Conservation (phyloP, 2,329 filamentous ascomycete species). For the Aspergillus viridinutans region DNA sequence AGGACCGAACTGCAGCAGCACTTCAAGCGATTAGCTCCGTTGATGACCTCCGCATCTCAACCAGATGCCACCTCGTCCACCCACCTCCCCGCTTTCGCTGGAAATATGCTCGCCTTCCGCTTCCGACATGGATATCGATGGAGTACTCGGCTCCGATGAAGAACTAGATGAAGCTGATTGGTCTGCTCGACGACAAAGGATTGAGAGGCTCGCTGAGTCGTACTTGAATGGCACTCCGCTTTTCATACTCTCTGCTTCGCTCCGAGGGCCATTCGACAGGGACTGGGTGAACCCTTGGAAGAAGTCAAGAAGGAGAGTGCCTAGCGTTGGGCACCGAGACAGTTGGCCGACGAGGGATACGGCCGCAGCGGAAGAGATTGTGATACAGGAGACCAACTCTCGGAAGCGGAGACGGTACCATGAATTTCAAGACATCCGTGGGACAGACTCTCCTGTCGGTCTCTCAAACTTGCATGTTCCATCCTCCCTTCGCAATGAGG, state of each 20-base stretch:
- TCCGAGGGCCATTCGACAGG: slow-evolving; percentile 43
- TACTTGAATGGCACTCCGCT: slow-evolving; percentile 42
- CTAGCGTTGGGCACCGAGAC: not conserved
- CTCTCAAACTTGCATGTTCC: slow-evolving; percentile 11
- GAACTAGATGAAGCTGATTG: slow-evolving; percentile 30
- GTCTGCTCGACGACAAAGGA: slow-evolving; percentile 38
- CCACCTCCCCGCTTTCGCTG: slow-evolving; percentile 31
- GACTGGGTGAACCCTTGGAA: slow-evolving; percentile 47
- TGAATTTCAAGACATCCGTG: slow-evolving; percentile 6
- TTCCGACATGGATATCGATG: slow-evolving; percentile 23
- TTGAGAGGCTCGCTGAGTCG: slow-evolving; percentile 38
- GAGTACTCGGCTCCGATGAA: slow-evolving; percentile 36
- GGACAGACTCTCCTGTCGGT: not conserved
- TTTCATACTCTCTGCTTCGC: slow-evolving; percentile 44
- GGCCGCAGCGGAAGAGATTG: slow-evolving; percentile 11
- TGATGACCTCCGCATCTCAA: slow-evolving; percentile 9
- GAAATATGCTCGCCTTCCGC: slow-evolving; percentile 29
- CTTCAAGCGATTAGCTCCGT: slow-evolving; percentile 7
- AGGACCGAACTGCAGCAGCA: slow-evolving; percentile 18
- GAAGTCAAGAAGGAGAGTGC: slow-evolving; percentile 17
- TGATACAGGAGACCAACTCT: slow-evolving; percentile 27
- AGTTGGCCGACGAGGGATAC: not conserved
- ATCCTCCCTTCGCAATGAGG: not conserved
- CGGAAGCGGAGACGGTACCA: slow-evolving; percentile 17
- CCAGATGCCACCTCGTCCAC: slow-evolving; percentile 32